Base-by-base conservation (phyloP, 192 early-diverging fungal species). In the Coemansia sp. region DNA sequence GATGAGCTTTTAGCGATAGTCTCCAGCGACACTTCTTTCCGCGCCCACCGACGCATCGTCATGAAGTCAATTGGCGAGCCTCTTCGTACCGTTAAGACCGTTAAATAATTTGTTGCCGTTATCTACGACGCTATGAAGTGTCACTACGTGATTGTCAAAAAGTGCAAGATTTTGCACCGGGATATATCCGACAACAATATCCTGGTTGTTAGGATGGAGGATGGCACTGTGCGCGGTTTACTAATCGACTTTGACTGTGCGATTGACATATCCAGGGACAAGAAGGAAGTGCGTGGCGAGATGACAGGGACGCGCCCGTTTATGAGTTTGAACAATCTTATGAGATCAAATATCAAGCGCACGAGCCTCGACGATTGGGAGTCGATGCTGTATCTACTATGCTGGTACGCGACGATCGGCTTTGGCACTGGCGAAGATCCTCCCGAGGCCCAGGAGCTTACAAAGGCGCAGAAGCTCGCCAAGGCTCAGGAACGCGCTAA, bases 241-340 rank as follows among this genome's bases (percentile, higher is more conserved):
- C n/a, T n/a, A n/a, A n/a, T n/a, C n/a, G n/a, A n/a, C n/a, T n/a
- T n/a, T n/a, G n/a, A n/a, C n/a, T n/a, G n/a, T n/a, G n/a, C n/a
- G n/a, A n/a, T n/a, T n/a, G n/a, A n/a, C n/a, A n/a, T n/a, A n/a
- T n/a, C n/a, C n/a, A 64, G n/a, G n/a, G n/a, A n/a, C n/a, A n/a
- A n/a, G n/a, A n/a, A n/a, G n/a, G n/a, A n/a, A n/a, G n/a, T n/a
- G 51, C 5, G 10, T 3, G 12, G 12, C 57, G 66, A 45, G 51
- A 21, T 41, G 45, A 34, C 62, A 4, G 68, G 65, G 0, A 75
- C 73, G 1, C 37, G 64, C 0, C 68, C 62, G 17, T 80, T 71
- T 27, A 75, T 71, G 69, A 69, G 66, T 38, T 68, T 80, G 21
- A 62, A 53, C 45, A 75, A 74, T 31, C 60, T 80, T 10, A 61